Conservation (phyloP, 2,329 filamentous ascomycete genomes). For the Penicillium fuscoglaucum region DNA sequence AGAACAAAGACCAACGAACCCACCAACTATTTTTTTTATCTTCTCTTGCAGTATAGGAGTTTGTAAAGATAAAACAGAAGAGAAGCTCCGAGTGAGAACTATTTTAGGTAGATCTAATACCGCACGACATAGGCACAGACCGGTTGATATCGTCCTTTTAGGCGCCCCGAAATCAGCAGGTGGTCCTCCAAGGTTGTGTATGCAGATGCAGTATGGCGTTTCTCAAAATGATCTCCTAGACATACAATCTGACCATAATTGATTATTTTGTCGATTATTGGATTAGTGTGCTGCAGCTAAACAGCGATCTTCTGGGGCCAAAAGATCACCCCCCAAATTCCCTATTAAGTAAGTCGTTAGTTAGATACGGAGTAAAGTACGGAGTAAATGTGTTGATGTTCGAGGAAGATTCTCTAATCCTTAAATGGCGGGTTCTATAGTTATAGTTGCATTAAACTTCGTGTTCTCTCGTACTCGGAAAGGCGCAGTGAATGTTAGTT, state of each 20-base stretch:
- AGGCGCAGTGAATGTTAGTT: neutral
- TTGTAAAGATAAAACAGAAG: neutral
- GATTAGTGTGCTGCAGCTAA: neutral
- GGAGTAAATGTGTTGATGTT: neutral
- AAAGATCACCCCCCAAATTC: neutral
- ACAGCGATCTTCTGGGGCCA: neutral
- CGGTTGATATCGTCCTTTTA: neutral
- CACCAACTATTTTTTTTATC: neutral
- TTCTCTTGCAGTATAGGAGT: neutral
- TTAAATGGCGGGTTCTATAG: neutral
- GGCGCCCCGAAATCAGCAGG: constrained; percentile 11
- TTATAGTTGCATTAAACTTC: neutral
- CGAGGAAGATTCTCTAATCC: neutral
- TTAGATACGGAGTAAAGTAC: neutral
- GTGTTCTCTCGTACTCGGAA: neutral
- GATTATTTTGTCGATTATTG: neutral
- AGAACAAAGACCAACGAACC: neutral
- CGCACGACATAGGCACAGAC: neutral
- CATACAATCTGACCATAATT: neutral
- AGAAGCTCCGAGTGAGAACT: neutral
- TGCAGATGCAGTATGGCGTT: neutral
- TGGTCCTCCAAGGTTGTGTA: neutral
- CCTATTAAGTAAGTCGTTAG: neutral
- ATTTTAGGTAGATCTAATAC: neutral
- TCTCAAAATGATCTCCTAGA: neutral